Base-by-base conservation (phyloP, 176 grass and related monocot species). In the Zea luxurians region DNA sequence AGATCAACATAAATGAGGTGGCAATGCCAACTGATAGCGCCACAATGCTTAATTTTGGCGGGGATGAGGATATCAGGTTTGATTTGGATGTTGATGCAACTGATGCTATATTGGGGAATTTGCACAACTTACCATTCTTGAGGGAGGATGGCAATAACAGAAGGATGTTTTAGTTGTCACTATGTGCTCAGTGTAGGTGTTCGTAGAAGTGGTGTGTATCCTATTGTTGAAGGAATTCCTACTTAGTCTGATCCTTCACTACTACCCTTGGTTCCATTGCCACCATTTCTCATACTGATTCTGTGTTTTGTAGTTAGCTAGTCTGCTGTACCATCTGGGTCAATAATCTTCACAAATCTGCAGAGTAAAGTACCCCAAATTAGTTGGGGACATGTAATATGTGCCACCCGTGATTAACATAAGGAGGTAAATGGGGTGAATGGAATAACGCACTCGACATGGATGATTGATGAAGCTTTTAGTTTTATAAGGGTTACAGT, bases 1-100 rank as follows among this genome's bases (percentile, higher is more conserved):
- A 78, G 79, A 99, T 99, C 53, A 99, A 99, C 73, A 99, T 95
- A 73, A 99, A 99, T 85, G 90, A 92, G 81, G 89, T 72, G 60
- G 83, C 84, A 15, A 94, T 89, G 50, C 71, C 78, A 82, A 79
- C 85, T 72, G 91, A 90, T 42, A 45, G 78, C 8, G 77, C 74
- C 66, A 61, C 38, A 37, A 76, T 66, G 35, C 11, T 86, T 74
- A 71, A 72, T 55, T 79, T 91, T 61, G 86, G 80, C 16, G 81
- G 44, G 37, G 81, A 83, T 61, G 88, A 83, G 11, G 92, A 93
- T 11, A 77, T 92, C 42, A 81, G 78, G 77, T 99, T 93, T 68
- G 89, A 99, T 61, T 89, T 99, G 61, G 92, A 95, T 70, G 81
- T 93, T 68, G 90, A 95, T 88, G 54, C 96, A 27, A 87, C 96